Base-by-base conservation (phyloP, 306 rosid genomes). In the Trifolium pratense region DNA sequence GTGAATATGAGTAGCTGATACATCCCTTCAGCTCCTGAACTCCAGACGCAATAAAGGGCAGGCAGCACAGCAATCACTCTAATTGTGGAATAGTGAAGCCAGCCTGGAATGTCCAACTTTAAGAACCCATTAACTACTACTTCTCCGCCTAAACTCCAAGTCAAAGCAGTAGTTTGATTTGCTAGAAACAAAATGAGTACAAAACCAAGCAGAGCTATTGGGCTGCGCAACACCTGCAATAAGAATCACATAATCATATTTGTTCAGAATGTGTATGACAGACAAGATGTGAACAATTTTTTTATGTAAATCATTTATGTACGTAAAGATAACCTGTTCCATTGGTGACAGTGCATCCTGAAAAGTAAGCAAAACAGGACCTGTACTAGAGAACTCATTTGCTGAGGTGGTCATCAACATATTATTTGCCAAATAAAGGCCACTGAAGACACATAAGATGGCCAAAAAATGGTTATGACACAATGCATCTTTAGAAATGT, bases 21-120 rank as follows among this genome's bases (percentile, higher is more conserved):
- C 89, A 89, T 85, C 79, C 97, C 98, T 79, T 94, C 98, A 55
- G 96, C 89, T 75, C 97, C 98, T 7, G 90, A 86, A 84, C 85
- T 88, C 97, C 97, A 94, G 23, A 84, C 97, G 69, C 92, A 94
- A 62, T 87, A 91, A 48, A 94, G 85, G 43, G 98, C 97, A 10
- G 98, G 96, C 86, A 88, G 78, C 74, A 89, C 80, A 16, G 96
- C 89, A 83, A 91, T 71, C 73, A 91, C 87, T 83, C 98, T 88
- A 75, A 94, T 84, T 68, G 97, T 94, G 16, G 83, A 89, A 79
- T 90, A 94, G 76, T 94, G 97, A 78, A 94, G 93, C 98, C 98
- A 94, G 68, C 92, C 95, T 9, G 98, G 98, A 77, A 91, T 89
- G 55, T 94, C 92, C 61, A 94, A 71, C 80, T 87, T 91, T 78